Percentiles rank a stretch among this genome's conserved stretches.
These are phyloP conservation scores for Mallotus japonicus DNA, from an alignment of 441 rosid genomes.

Conservation along the genomic window DNA sequence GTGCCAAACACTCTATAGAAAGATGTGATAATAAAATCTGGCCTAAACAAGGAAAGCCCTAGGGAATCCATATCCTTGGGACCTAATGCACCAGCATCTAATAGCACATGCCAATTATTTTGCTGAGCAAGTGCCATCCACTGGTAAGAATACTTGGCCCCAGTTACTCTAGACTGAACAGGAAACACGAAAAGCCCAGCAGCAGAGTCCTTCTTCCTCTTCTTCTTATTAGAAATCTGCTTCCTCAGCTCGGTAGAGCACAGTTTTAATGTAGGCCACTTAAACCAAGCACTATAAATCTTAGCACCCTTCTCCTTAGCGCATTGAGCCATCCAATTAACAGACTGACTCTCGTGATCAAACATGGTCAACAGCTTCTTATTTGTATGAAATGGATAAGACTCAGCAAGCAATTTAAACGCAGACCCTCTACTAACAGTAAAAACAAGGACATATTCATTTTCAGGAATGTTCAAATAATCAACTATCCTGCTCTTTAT, in stretches of 20 bases:
- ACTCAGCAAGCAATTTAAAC: conserved; percentile 78
- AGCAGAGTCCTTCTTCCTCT: conserved; percentile 91
- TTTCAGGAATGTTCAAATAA: conserved; percentile 92
- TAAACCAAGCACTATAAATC: conserved; percentile 84
- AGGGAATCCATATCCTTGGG: conserved; percentile 99
- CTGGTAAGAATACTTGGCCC: conserved; percentile 90
- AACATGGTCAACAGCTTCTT: conserved; percentile 92
- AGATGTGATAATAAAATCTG: conserved; percentile 91
- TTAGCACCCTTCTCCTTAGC: conserved; percentile 93
- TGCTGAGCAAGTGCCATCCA: conserved; percentile 99
- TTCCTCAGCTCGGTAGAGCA: conserved; percentile 94
- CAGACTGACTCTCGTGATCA: conserved; percentile 95
- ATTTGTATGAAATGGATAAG: conserved; percentile 88
- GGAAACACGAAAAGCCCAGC: conserved; percentile 92
- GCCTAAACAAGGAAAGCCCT: conserved; percentile 88
- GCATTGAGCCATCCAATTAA: conserved; percentile 93
- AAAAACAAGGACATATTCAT: conserved; percentile 93
- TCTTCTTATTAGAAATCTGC: conserved; percentile 71
- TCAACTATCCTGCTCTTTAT: conserved; percentile 90
- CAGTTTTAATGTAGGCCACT: conserved; percentile 93
- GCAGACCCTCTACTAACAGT: conserved; percentile 98
- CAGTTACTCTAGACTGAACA: conserved; percentile 94
- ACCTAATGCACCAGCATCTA: conserved; percentile 95
- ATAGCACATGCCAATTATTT: conserved; percentile 95
- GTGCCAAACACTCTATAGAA: conserved; percentile 88